Base-by-base conservation (phyloP, 805 yeast species). In the Kockiozyma suomiensis region DNA sequence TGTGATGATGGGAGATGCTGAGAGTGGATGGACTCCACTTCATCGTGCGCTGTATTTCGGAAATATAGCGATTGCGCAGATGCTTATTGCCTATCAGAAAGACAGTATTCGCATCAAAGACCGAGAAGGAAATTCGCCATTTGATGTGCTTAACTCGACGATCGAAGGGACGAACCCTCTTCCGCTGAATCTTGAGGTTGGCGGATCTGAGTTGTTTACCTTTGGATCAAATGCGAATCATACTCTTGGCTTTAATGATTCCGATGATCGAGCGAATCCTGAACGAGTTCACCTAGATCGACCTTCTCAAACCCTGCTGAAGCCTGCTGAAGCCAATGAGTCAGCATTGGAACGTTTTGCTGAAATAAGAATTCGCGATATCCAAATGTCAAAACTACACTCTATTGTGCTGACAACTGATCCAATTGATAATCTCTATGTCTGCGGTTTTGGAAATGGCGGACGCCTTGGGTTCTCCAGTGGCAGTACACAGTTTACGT, bases 11-110 rank as follows among this genome's bases (percentile, higher is more conserved):
- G 73, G 77, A 1, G 97, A 92, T 71, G 76, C 76, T 54, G 97
- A 91, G 72, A 89, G 83, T 69, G 87, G 90, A 1, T 91, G 96
- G 87, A 87, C 88, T 45, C 83, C 90, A 26, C 76, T 92, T 30
- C 97, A 92, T 72, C 81, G 84, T 61, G 83, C 90, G 3, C 74
- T 88, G 13, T 82, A 77, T 65, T 74, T 81, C 62, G 87, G 84
- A 35, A 78, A 86, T 56, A 73, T 86, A 43, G 69, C 79, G 19
- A 81, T 87, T 69, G 84, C 86, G 8, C 79, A 78, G 54, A 72
- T 73, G 6, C 65, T 84, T 8, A 55, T 82, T 8, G 70, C 71
- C 28, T 65, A 70, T 19, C 70, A 70, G 30, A 73, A 68, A 26
- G 68, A 73, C 0, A 70, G 85, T 8, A 70, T 86, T 33, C 78